phyloP scores from a whole-genome alignment of 805 yeast genomes.

The Peterozyma toletana region DNA sequence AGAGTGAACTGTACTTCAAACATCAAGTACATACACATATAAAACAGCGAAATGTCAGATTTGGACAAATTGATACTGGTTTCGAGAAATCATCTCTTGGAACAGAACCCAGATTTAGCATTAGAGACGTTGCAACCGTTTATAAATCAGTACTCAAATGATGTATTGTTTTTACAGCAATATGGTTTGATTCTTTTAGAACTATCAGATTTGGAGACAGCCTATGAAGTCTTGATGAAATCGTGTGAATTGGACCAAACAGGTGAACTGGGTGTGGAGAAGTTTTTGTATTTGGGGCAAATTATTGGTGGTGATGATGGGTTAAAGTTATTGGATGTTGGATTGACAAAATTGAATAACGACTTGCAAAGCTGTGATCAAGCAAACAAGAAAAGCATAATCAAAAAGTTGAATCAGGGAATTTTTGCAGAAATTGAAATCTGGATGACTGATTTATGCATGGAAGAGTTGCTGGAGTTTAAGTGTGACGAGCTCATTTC shows the following conservation, averaged over 20 bases:
- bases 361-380: conserved; percentile 20
- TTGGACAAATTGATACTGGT: conserved; percentile 16
- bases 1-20: too few species aligned
- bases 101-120: conserved; percentile 48
- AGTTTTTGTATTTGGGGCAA: conserved; percentile 87
- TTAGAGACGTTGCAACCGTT: conserved; percentile 37
- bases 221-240: conserved; percentile 51
- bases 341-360: conserved; percentile 44
- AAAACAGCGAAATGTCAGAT: background rate
- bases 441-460: conserved; percentile 97
- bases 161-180: conserved; percentile 41
- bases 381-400: conserved; percentile 25
- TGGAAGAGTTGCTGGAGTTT: conserved; percentile 83
- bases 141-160: conserved; percentile 25
- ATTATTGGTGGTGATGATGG: conserved; percentile 81
- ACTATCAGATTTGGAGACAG: conserved; percentile 69
- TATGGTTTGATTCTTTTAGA: conserved; percentile 79
- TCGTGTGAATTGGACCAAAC: conserved; percentile 66
- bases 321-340: conserved; percentile 50
- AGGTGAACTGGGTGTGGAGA: conserved; percentile 65
- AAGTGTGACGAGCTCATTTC: conserved; percentile 69
- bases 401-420: conserved; percentile 66
- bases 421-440: conserved; percentile 82
- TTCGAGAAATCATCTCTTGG: conserved; percentile 37
- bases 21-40: too few species aligned